These are phyloP conservation scores for Metarhizium anisopliae DNA, from an alignment of 2,329 filamentous ascomycete species.

Conservation along the genomic window DNA sequence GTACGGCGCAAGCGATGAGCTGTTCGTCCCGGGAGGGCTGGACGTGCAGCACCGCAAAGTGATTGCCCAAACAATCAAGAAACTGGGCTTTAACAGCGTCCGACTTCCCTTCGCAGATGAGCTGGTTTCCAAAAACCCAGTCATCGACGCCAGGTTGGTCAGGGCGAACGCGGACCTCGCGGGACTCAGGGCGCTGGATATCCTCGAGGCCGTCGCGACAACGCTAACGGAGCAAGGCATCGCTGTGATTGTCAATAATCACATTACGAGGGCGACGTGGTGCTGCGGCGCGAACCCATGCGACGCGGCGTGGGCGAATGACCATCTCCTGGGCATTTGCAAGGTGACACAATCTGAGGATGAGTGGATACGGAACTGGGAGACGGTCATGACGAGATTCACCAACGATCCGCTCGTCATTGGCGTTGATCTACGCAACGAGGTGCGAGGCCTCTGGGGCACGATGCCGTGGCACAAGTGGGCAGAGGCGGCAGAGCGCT, in stretches of 20 bases:
- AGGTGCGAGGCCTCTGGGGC: conserved; percentile 60
- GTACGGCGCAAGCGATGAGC: conserved; percentile 62
- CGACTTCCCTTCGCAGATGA: conserved; percentile 61
- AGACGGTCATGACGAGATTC: conserved; percentile 52
- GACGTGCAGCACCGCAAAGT: conserved; percentile 52
- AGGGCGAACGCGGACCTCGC: conserved; percentile 52
- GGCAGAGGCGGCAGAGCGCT: conserved; percentile 55
- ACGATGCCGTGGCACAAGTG: conserved; percentile 58
- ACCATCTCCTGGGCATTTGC: conserved; percentile 52
- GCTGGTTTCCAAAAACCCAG: conserved; percentile 52
- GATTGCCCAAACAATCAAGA: conserved; percentile 51
- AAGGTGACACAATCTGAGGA: conserved; percentile 54
- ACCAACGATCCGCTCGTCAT: conserved; percentile 52
- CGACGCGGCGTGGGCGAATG: conserved; percentile 58
- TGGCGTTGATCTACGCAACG: conserved; percentile 59
- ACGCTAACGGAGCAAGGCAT: conserved; percentile 53
- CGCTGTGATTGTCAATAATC: conserved; percentile 60
- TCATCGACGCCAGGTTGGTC: conserved; percentile 39
- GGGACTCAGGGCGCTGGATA: conserved; percentile 47
- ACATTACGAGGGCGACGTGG: conserved; percentile 61
- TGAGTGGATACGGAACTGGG: conserved; percentile 59
- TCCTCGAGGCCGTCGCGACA: conserved; percentile 49
- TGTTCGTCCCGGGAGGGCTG: conserved; percentile 55
- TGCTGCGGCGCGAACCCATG: conserved; percentile 61
- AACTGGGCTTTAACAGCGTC: conserved; percentile 62